Percentiles rank a stretch among this genome's conserved stretches.
These are phyloP conservation scores for Exophiala oligosperma DNA, from an alignment of 2,329 filamentous ascomycete species.

Conservation along the genomic window DNA sequence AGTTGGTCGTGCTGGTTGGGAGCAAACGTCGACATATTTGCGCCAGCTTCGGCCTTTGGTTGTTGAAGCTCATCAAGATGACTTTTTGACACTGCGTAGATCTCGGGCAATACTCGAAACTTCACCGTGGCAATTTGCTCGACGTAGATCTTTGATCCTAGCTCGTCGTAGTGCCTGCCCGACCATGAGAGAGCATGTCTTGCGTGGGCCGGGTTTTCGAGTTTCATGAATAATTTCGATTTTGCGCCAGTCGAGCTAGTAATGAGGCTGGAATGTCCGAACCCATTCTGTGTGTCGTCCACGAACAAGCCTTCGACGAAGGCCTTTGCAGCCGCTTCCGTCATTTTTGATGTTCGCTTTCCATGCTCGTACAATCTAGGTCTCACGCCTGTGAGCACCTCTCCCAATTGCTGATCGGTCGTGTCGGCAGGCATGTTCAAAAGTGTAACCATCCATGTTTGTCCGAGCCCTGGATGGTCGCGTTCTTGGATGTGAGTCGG, in stretches of 20 bases:
- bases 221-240: conserved; percentile 2
- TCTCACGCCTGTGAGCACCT: neutral
- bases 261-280: too few relatives aligned
- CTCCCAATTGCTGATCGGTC: neutral
- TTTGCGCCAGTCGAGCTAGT: neutral
- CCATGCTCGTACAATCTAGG: conserved; percentile 5
- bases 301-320: conserved; percentile 1
- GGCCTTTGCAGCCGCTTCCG: neutral
- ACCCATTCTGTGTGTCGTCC: too few relatives aligned
- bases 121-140: conserved; percentile 6
- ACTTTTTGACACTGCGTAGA: conserved; percentile 3
- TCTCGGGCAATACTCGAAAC: conserved; percentile 2
- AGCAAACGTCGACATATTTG: neutral
- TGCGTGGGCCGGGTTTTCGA: conserved; percentile 1
- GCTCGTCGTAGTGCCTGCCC: too few relatives aligned
- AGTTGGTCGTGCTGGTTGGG: neutral
- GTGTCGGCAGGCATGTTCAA: conserved; percentile 6
- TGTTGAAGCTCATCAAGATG: conserved; percentile 4
- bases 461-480: too few relatives aligned
- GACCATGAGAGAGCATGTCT: too few relatives aligned
- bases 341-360: neutral
- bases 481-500: too few relatives aligned
- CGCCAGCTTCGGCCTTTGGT: neutral
- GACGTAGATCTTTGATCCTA: conserved; percentile 12
- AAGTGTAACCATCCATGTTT: conserved; percentile 10